A percentile compares a stretch with the other conserved stretches of the same genome.
Conservation (phyloP, 441 rosid genomes). For the Pelargonium citronellum region DNA sequence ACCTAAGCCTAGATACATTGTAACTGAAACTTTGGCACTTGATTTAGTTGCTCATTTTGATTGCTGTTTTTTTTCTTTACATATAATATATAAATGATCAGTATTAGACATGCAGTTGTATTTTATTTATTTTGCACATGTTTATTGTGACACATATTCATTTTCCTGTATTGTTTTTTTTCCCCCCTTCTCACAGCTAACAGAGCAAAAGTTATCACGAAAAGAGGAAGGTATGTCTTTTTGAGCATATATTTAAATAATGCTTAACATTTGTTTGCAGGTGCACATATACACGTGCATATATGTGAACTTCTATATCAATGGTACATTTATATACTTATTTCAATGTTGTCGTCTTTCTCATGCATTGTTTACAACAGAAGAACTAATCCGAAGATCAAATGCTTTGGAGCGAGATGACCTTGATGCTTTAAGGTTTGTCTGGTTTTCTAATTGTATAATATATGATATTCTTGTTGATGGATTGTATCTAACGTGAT, state of each 20-base stretch:
- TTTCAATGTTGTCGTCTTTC: constrained; percentile 8
- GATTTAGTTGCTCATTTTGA: neutral
- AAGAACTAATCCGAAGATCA: constrained; percentile 68
- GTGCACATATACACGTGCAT: neutral
- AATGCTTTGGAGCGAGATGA: constrained; percentile 61
- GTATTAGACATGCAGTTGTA: neutral
- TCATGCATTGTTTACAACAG: constrained; percentile 33
- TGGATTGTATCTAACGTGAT: neutral
- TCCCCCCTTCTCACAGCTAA: constrained; percentile 40
- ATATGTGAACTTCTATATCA: neutral
- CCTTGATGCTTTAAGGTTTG: constrained; percentile 59
- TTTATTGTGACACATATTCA: constrained; percentile 20
- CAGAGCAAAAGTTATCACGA: constrained; percentile 63
- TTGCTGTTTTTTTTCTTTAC: neutral
- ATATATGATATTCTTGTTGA: neutral
- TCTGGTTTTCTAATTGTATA: neutral
- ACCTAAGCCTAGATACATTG: neutral
- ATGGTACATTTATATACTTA: neutral
- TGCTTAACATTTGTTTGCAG: neutral
- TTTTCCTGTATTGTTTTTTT: constrained; percentile 10
- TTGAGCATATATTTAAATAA: constrained; percentile 13
- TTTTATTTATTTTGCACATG: neutral
- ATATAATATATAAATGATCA: neutral
- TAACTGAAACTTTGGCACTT: neutral
- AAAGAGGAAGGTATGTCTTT: constrained; percentile 74